phyloP scores from a whole-genome alignment of 768 basidiomycete genomes.

The Termitomyces sp. region DNA sequence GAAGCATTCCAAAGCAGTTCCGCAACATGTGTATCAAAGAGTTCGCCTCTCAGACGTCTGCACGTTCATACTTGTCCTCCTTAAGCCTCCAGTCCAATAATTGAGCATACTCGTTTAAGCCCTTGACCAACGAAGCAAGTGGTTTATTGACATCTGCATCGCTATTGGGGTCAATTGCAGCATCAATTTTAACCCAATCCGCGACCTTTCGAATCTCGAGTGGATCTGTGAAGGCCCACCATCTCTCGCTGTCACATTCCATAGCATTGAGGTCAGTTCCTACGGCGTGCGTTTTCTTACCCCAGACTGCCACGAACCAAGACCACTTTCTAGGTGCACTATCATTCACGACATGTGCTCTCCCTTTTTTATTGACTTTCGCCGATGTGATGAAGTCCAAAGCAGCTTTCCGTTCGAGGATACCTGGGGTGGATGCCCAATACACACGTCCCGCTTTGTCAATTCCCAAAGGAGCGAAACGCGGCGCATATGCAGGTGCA shows the following conservation, averaged over 20 bases:
- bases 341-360: slow-evolving; percentile 35
- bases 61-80: slow-evolving; percentile 25
- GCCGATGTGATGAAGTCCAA: slow-evolving; percentile 28
- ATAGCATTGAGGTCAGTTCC: slow-evolving; percentile 2
- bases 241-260: slow-evolving; percentile 36
- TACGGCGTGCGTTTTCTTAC: slow-evolving; percentile 37
- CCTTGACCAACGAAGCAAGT: slow-evolving; percentile 35
- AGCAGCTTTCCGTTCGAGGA: slow-evolving; percentile 50
- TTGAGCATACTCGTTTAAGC: slow-evolving; percentile 53
- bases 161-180: slow-evolving; percentile 29
- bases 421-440: slow-evolving; percentile 59
- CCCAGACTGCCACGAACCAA: slow-evolving; percentile 78
- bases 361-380: slow-evolving; percentile 27
- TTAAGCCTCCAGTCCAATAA: slow-evolving; percentile 54
- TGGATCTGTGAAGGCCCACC: slow-evolving; percentile 75
- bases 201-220: slow-evolving; percentile 60
- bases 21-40: not conserved
- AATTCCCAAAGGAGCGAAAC: slow-evolving; percentile 60
- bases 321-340: slow-evolving; percentile 55
- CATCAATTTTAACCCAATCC: slow-evolving; percentile 56
- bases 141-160: slow-evolving; percentile 15
- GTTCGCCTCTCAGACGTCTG: not conserved
- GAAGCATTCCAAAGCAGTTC: not conserved
- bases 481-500: slow-evolving; percentile 37
- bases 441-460: slow-evolving; percentile 66